Percentiles rank a stretch among this genome's conserved stretches.
These are phyloP conservation scores for Colletotrichum spaethianum DNA, from an alignment of 2,329 filamentous ascomycete species.

Conservation along the genomic window DNA sequence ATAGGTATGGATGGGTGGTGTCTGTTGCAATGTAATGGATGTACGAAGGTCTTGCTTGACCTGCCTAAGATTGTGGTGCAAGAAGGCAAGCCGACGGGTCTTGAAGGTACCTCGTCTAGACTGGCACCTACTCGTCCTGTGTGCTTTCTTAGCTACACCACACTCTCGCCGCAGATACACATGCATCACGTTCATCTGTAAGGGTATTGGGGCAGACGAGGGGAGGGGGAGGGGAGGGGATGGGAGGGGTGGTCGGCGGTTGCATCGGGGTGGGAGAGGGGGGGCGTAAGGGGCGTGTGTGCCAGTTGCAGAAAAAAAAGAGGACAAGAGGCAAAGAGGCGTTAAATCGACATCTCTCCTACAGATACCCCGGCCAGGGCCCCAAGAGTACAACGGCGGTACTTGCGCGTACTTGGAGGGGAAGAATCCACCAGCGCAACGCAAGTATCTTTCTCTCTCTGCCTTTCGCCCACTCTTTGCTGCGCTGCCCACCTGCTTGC, in stretches of 20 bases:
- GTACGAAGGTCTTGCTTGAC: constrained; percentile 22
- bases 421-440: constrained; percentile 26
- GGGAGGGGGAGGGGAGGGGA: constrained; percentile 2
- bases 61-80: constrained; percentile 39
- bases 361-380: constrained; percentile 26
- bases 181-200: constrained; percentile 39
- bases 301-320: constrained; percentile 24
- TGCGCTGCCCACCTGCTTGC: constrained; percentile 10
- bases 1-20: constrained; percentile 24
- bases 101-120: constrained; percentile 36
- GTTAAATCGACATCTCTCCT: constrained; percentile 29
- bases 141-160: constrained; percentile 36
- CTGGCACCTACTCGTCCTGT: constrained; percentile 28
- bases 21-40: constrained; percentile 36
- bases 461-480: neutral
- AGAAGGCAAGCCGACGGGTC: constrained; percentile 34
- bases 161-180: constrained; percentile 12
- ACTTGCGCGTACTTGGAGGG: constrained; percentile 39
- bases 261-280: constrained; percentile 35
- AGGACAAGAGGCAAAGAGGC: constrained; percentile 28
- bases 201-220: constrained; percentile 30
- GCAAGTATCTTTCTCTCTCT: constrained; percentile 28
- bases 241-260: constrained; percentile 37
- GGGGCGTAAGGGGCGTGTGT: constrained; percentile 8
- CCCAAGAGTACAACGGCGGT: constrained; percentile 24